Percentiles rank a stretch among this genome's conserved stretches.
Conservation (phyloP, 176 grass and related monocot species). For the Puccinellia tenuiflora region DNA sequence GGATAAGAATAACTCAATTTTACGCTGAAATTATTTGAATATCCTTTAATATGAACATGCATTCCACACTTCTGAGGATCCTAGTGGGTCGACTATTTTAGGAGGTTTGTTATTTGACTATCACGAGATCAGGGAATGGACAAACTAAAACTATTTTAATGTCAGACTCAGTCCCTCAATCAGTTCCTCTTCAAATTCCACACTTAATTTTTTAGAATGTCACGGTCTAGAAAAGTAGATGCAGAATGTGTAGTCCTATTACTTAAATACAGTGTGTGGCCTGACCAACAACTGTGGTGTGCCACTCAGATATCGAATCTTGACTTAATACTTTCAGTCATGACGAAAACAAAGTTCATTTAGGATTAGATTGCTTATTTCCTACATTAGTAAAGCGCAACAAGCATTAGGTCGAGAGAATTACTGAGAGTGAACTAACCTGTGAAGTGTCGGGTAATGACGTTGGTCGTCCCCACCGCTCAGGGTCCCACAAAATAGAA, state of each 20-base stretch:
- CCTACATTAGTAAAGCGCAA: background rate
- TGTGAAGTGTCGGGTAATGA: constrained; percentile 84
- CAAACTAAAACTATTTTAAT: constrained; percentile 1
- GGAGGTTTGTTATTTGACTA: background rate
- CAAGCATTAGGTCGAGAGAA: background rate
- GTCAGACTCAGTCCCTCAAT: background rate
- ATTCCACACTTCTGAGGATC: background rate
- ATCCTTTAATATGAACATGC: constrained; percentile 7
- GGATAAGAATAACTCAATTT: no score
- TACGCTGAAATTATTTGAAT: background rate
- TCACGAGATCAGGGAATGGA: constrained; percentile 10
- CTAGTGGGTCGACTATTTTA: background rate
- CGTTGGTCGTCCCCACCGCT: constrained; percentile 74
- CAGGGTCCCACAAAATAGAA: constrained; percentile 84
- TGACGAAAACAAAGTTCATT: background rate
- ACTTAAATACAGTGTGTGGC: constrained; percentile 2
- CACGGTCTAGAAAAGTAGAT: background rate
- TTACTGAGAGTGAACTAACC: constrained; percentile 34
- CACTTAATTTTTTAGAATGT: background rate
- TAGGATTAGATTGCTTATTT: background rate
- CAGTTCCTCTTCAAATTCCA: background rate
- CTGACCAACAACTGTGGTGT: background rate
- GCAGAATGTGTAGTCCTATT: background rate
- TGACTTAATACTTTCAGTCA: background rate
- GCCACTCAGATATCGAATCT: background rate